phyloP scores from a whole-genome alignment of 2,329 filamentous ascomycete genomes.

The Verticillium klebahnii region DNA sequence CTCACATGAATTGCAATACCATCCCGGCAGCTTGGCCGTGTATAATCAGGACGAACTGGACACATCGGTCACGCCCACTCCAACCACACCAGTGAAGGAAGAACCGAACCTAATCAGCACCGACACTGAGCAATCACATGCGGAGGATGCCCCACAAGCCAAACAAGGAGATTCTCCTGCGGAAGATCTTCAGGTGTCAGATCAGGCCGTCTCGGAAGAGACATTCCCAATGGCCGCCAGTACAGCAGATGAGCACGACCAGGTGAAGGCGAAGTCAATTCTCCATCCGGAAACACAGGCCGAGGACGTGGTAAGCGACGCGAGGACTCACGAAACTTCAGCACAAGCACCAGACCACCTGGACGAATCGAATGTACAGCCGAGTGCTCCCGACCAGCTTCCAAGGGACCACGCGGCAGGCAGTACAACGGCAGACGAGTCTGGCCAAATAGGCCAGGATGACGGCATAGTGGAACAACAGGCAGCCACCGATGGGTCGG shows the following conservation, averaged over 20 bases:
- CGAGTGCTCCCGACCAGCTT: neutral
- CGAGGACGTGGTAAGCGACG: neutral
- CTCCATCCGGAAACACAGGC: neutral
- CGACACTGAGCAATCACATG: neutral
- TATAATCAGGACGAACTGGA: constrained; percentile 3
- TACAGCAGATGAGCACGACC: neutral
- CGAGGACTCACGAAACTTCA: neutral
- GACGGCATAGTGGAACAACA: neutral
- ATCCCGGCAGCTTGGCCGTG: neutral
- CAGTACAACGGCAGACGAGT: neutral
- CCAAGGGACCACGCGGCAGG: neutral
- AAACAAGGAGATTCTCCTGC: neutral
- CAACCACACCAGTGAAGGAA: neutral
- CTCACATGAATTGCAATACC: neutral
- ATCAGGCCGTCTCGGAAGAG: neutral
- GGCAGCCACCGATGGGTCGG: neutral
- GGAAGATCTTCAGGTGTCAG: neutral
- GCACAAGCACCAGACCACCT: neutral
- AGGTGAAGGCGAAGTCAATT: neutral
- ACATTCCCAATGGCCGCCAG: neutral
- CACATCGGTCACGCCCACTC: neutral
- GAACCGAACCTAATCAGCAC: neutral
- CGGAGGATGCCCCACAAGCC: neutral
- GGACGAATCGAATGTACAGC: neutral
- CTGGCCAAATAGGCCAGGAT: neutral